Evolutionary conservation across 768 basidiomycete genomes (phyloP).

Genomic region (Russula vinacea): DNA sequence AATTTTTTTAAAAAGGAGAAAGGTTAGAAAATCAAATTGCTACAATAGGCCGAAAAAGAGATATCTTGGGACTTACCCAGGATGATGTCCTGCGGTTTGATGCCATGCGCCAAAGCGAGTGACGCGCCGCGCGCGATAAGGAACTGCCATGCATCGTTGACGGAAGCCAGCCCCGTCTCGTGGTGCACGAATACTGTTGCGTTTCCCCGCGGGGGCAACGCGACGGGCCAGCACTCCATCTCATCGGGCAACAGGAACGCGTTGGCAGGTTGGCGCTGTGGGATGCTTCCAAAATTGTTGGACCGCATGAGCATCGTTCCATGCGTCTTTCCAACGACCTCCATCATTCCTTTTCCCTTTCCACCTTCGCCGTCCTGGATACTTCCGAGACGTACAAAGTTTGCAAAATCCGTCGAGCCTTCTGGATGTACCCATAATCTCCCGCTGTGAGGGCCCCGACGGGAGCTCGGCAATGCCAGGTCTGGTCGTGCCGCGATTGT

Average conservation of each 20-base stretch:
- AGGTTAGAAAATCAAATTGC: not conserved
- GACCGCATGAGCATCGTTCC: conserved; percentile 23
- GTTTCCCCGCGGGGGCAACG: conserved; percentile 16
- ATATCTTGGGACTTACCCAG: conserved; percentile 10
- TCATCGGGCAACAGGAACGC: conserved; percentile 19
- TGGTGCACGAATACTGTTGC: conserved; percentile 23
- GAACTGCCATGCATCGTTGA: conserved; percentile 26
- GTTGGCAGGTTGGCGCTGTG: conserved; percentile 18
- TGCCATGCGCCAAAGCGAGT: conserved; percentile 20
- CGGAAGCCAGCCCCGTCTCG: conserved; percentile 14
- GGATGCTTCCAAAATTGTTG: not conserved
- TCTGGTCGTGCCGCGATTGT: conserved; percentile 20
- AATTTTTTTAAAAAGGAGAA: not conserved
- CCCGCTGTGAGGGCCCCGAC: conserved; percentile 12
- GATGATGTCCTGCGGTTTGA: conserved; percentile 23
- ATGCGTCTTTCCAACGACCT: conserved; percentile 14
- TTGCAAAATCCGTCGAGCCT: conserved; percentile 18
- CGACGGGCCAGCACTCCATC: conserved; percentile 27
- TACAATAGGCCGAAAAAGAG: not conserved
- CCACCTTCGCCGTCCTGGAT: conserved; percentile 6
- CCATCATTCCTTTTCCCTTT: not conserved
- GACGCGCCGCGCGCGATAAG: conserved; percentile 17
- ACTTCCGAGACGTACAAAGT: conserved; percentile 26
- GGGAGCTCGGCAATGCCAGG: conserved; percentile 25
- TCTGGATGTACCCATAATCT: conserved; percentile 26